Conservation (phyloP, 2,329 filamentous ascomycete species). For the Fusarium equiseti region DNA sequence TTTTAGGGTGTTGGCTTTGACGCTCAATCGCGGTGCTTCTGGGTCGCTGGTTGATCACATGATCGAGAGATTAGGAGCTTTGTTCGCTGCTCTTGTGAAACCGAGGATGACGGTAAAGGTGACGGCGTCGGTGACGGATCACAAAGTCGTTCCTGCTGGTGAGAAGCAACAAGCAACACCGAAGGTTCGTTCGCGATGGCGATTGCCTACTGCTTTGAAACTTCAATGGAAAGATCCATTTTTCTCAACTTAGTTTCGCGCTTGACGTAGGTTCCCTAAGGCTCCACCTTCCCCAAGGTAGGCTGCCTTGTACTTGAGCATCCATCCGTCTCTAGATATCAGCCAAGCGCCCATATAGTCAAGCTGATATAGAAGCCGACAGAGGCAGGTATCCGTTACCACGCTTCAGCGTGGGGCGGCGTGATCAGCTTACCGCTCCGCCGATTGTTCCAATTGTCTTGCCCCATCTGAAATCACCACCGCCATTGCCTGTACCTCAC, state of each 20-base stretch:
- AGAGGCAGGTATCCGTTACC: constrained; percentile 30
- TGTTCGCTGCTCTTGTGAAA: constrained; percentile 30
- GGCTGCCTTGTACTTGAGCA: constrained; percentile 10
- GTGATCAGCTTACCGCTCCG: background rate
- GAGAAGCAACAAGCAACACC: constrained; percentile 17
- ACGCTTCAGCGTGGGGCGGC: background rate
- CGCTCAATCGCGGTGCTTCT: constrained; percentile 12
- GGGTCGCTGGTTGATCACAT: constrained; percentile 43
- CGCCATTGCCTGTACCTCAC: background rate
- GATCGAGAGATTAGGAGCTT: constrained; percentile 33
- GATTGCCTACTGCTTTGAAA: constrained; percentile 11
- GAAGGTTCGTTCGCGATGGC: constrained; percentile 17
- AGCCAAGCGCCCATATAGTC: constrained; percentile 1
- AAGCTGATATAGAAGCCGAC: constrained; percentile 17
- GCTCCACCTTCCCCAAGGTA: constrained; percentile 24
- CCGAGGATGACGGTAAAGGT: constrained; percentile 27
- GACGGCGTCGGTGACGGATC: constrained; percentile 32
- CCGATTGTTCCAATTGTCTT: background rate
- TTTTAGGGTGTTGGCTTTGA: constrained; percentile 30
- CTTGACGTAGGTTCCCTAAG: constrained; percentile 19
- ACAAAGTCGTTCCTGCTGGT: constrained; percentile 23
- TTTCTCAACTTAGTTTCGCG: constrained; percentile 19
- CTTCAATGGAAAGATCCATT: constrained; percentile 17
- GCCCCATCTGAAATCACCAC: constrained; percentile 1
- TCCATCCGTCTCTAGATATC: constrained; percentile 1